Conservation (phyloP, 352 stramenopile genomes). For the Phytophthora rubi region DNA sequence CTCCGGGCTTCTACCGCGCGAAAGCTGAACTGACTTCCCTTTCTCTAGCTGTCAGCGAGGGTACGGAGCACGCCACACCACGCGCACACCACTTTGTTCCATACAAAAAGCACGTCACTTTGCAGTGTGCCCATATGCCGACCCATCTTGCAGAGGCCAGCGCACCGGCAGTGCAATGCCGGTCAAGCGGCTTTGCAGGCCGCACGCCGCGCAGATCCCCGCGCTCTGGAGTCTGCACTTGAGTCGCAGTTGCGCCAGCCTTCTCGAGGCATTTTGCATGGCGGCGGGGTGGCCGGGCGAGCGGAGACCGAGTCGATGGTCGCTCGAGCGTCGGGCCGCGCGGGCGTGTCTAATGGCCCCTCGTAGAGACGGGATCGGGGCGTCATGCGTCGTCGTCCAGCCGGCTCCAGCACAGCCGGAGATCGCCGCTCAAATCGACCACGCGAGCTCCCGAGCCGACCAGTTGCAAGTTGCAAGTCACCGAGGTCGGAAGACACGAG, state of each 20-base stretch:
- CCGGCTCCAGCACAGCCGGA: constrained; percentile 4
- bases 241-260: background rate
- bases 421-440: constrained; percentile 23
- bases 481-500: constrained; percentile 15
- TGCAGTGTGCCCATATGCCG: constrained; percentile 4
- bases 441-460: constrained; percentile 9
- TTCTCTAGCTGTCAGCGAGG: constrained; percentile 23
- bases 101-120: constrained; percentile 20
- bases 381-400: constrained; percentile 11
- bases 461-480: background rate
- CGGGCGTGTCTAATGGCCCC: constrained; percentile 25
- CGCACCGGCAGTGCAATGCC: background rate
- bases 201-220: background rate
- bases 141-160: constrained; percentile 15
- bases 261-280: background rate
- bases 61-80: constrained; percentile 30
- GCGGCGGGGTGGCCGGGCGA: too few species aligned
- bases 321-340: constrained; percentile 15
- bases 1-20: constrained; percentile 21
- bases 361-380: constrained; percentile 20
- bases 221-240: too few species aligned
- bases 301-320: constrained; percentile 10
- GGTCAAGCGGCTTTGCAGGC: background rate
- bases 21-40: constrained; percentile 29
- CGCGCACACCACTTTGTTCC: constrained; percentile 9